Conservation (phyloP, 495 filamentous ascomycete genomes). For the Xylaria sp. region DNA sequence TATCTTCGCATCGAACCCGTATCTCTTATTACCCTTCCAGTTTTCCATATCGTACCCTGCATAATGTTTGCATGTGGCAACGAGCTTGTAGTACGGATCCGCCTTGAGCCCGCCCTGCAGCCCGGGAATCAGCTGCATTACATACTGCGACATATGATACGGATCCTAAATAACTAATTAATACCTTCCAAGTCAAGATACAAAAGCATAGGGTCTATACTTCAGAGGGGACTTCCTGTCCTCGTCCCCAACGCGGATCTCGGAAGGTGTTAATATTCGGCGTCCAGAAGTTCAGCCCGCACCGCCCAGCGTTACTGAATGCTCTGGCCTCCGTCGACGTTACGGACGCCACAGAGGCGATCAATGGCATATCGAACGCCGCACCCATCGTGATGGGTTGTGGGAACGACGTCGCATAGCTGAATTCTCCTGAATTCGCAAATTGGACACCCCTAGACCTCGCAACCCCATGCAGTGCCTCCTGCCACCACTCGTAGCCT, state of each 20-base stretch:
- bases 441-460: constrained; percentile 45
- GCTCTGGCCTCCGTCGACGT: constrained; percentile 68
- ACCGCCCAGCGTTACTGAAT: constrained; percentile 64
- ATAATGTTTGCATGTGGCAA: constrained; percentile 69
- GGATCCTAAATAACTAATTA: too few relatives aligned
- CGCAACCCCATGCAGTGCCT: constrained; percentile 56
- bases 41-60: constrained; percentile 69
- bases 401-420: constrained; percentile 68
- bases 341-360: constrained; percentile 61
- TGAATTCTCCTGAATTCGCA: constrained; percentile 43
- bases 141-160: constrained; percentile 61
- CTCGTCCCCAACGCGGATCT: constrained; percentile 67
- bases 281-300: constrained; percentile 65
- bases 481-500: constrained; percentile 60
- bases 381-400: constrained; percentile 66
- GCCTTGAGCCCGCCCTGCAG: constrained; percentile 61
- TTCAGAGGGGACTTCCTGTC: constrained; percentile 69
- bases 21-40: constrained; percentile 59
- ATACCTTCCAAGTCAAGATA: too few relatives aligned
- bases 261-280: constrained; percentile 71
- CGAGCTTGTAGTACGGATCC: constrained; percentile 52
- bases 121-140: constrained; percentile 64
- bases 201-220: too few relatives aligned
- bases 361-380: constrained; percentile 65
- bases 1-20: constrained; percentile 64